Evolutionary conservation across 345 rosid species (phyloP).

Genomic region (Stellera chamaejasme): DNA sequence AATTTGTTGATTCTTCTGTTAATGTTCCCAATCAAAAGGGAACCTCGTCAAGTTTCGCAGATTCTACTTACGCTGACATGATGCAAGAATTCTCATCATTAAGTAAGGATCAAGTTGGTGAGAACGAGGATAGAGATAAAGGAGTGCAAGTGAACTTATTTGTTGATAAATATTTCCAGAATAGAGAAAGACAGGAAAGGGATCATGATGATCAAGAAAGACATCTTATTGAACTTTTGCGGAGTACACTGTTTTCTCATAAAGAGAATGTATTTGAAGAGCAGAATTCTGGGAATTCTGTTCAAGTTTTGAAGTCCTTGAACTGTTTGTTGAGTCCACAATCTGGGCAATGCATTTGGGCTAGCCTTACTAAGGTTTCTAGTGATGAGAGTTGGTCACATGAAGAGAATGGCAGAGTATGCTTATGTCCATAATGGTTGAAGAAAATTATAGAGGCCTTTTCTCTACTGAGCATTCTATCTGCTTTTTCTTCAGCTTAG

Average conservation of each 20-base stretch:
- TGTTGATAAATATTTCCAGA: slow-evolving; percentile 11
- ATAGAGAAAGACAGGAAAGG: slow-evolving; percentile 37
- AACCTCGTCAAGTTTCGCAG: slow-evolving; percentile 36
- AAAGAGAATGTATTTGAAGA: slow-evolving; percentile 34
- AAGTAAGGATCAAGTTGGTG: slow-evolving; percentile 15
- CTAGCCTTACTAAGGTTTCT: slow-evolving; percentile 18
- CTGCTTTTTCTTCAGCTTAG: slow-evolving; percentile 35
- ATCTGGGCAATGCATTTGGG: slow-evolving; percentile 43
- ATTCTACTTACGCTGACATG: slow-evolving; percentile 50
- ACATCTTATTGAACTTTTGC: slow-evolving; percentile 31
- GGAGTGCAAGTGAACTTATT: slow-evolving; percentile 4
- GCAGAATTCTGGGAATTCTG: slow-evolving; percentile 43
- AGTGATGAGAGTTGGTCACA: slow-evolving; percentile 3
- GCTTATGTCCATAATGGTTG: slow-evolving; percentile 82
- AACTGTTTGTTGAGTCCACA: slow-evolving; percentile 52
- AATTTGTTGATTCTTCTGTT: slow-evolving; percentile 22
- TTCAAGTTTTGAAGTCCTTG: slow-evolving; percentile 51
- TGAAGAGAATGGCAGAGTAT: slow-evolving; percentile 11
- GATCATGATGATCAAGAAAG: slow-evolving; percentile 20
- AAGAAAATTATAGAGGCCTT: slow-evolving; percentile 53
- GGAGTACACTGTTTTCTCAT: slow-evolving; percentile 37
- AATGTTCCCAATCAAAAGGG: slow-evolving; percentile 10
- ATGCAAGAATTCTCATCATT: slow-evolving; percentile 40
- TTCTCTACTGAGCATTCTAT: slow-evolving; percentile 51
- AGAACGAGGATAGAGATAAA: slow-evolving; percentile 14